Base-by-base conservation (phyloP, 805 yeast genomes). In the Candida koratica region DNA sequence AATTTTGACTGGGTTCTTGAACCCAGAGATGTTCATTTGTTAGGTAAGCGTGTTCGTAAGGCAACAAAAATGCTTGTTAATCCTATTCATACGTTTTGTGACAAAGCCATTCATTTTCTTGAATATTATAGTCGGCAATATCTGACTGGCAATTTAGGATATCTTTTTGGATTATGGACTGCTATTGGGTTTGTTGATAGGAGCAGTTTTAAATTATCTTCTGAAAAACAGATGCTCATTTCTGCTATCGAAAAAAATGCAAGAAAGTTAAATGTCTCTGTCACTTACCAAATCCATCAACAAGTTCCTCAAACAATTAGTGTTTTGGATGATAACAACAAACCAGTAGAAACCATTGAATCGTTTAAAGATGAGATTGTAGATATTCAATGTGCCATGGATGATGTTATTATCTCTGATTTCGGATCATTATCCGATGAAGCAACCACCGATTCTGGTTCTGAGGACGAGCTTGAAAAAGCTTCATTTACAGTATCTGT, bases 1-100 rank as follows among this genome's bases (percentile, higher is more conserved):
- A 38, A 47, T 18, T 40, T 69, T 26, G 55, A 61, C 22, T 71
- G 69, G 68, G 52, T 53, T 35, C 33, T 67, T 26, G 69, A 68
- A 48, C 70, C 70, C 9, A 48, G 59, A 32, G 65, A 69, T 45
- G 49, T 55, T 26, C 46, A 52, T 25, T 36, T 44, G 11, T 27
- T 70, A 13, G 51, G 46, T 20, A 36, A 30, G 6, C 48, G 65
- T 38, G 23, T 20, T 20, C 7, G 10, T 7, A 20, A 7, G 7
- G 23, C 23, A 8, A 20, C 23, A 20, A 8, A 20, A 8, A 7
- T 8, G 10, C 23, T 20, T 20, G 10, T 20, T 20, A 20, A 10
- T 10, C 23, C 23, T 10, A 10, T 20, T 20, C 10, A 8, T 7
- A 8, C 7, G 9, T 7, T 8, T 7, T 7, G 10, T 20, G 23